Percentiles rank a stretch among this genome's conserved stretches.
These are phyloP conservation scores for Alternaria sp. DNA, from an alignment of 2,329 filamentous ascomycete genomes.

Conservation along the genomic window DNA sequence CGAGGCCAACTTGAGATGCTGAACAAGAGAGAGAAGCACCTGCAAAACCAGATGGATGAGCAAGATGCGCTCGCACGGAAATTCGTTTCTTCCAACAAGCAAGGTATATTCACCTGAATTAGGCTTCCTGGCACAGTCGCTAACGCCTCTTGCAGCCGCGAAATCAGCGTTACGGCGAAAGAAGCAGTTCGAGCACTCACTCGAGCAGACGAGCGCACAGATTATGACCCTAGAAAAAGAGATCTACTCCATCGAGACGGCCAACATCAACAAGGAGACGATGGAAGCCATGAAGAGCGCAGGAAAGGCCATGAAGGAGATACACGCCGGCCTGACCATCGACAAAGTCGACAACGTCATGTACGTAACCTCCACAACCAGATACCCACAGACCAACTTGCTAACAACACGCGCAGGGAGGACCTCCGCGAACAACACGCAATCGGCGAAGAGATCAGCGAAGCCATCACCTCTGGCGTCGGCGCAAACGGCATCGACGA, in stretches of 20 bases:
- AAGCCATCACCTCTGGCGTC: constrained; percentile 77
- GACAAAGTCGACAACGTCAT: constrained; percentile 96
- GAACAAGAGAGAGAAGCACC: constrained; percentile 91
- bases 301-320: constrained; percentile 87
- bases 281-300: constrained; percentile 93
- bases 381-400: no score
- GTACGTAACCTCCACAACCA: constrained; percentile 63
- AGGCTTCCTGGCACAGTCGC: background rate
- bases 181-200: constrained; percentile 89
- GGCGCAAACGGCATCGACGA: constrained; percentile 80
- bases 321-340: constrained; percentile 87
- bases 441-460: constrained; percentile 90
- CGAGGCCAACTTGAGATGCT: constrained; percentile 95
- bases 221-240: constrained; percentile 93
- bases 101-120: constrained; percentile 68
- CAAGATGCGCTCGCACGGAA: constrained; percentile 89
- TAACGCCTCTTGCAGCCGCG: constrained; percentile 67
- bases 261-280: constrained; percentile 98
- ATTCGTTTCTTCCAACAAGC: constrained; percentile 88
- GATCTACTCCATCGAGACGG: constrained; percentile 95
- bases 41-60: constrained; percentile 91
- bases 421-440: constrained; percentile 88
- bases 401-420: constrained; percentile 67
- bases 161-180: constrained; percentile 90
- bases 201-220: constrained; percentile 88